These are phyloP conservation scores for Protomyces inouyei DNA, from an alignment of 1,139 yeast species.

Conservation along the genomic window DNA sequence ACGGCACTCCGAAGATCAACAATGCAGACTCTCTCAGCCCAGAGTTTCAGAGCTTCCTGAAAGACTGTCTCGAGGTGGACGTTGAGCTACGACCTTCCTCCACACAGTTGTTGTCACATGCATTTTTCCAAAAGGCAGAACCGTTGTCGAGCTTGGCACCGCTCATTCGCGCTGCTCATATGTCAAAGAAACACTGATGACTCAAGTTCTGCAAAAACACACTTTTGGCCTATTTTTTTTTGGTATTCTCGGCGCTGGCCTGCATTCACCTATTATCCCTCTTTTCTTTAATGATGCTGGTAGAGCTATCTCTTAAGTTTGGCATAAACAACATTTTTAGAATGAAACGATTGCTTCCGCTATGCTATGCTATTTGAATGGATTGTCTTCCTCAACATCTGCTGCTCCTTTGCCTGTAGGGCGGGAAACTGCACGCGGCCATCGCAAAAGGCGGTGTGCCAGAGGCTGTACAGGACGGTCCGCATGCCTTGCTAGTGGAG, in stretches of 20 bases:
- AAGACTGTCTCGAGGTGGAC: constrained; percentile 78
- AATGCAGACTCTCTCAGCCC: constrained; percentile 78
- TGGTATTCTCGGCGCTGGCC: too few species aligned
- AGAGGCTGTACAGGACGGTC: not conserved
- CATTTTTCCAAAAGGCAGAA: constrained; percentile 68
- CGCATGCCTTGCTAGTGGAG: not conserved
- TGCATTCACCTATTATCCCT: too few species aligned
- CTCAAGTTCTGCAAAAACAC: not conserved
- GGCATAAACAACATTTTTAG: too few species aligned
- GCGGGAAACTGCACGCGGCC: not conserved
- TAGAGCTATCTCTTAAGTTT: too few species aligned
- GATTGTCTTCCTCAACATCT: not conserved
- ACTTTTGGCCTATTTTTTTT: too few species aligned
- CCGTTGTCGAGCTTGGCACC: constrained; percentile 75
- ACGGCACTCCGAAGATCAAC: constrained; percentile 88
- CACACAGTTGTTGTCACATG: constrained; percentile 62
- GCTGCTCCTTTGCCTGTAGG: not conserved
- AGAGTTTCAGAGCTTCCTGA: constrained; percentile 62
- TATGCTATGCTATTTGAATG: not conserved
- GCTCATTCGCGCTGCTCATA: constrained; percentile 22
- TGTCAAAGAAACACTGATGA: constrained; percentile 10
- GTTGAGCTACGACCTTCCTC: constrained; percentile 82
- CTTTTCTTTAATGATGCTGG: too few species aligned
- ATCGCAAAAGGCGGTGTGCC: not conserved
- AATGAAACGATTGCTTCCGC: too few species aligned